A percentile compares a stretch with the other conserved stretches of the same genome.
Evolutionary conservation across 805 yeast genomes (phyloP).

Genomic region (Danielia oregonensis): DNA sequence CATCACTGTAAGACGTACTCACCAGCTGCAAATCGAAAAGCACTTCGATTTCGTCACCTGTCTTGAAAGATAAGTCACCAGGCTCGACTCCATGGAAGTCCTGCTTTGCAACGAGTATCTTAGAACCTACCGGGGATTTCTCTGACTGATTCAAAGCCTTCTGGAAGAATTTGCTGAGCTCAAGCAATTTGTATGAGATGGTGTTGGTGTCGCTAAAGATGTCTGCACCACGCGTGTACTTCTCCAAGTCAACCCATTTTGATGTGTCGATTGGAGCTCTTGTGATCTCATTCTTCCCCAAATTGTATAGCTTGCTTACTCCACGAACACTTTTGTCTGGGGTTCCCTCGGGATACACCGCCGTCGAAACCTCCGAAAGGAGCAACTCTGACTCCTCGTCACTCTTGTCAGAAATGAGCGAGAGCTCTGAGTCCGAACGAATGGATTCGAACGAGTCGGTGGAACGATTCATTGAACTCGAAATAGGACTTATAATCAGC

Average conservation of each 20-base stretch:
- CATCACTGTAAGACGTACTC: slow-evolving; percentile 16
- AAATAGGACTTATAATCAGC: not conserved
- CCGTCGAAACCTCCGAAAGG: slow-evolving; percentile 18
- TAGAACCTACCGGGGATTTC: slow-evolving; percentile 9
- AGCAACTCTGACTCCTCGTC: slow-evolving; percentile 2
- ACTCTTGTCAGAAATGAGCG: slow-evolving; percentile 1
- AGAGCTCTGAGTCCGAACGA: slow-evolving; percentile 2
- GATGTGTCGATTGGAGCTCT: slow-evolving; percentile 24
- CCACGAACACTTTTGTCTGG: slow-evolving; percentile 18
- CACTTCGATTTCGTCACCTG: slow-evolving; percentile 32
- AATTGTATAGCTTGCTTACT: slow-evolving; percentile 28
- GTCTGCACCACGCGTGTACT: slow-evolving; percentile 4
- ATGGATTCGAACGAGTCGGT: slow-evolving; percentile 3
- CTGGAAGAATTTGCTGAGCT: slow-evolving; percentile 21
- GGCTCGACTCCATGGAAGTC: slow-evolving; percentile 30
- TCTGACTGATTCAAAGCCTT: slow-evolving; percentile 10
- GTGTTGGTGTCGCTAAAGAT: slow-evolving; percentile 18
- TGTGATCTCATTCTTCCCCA: slow-evolving; percentile 30
- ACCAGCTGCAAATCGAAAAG: slow-evolving; percentile 28
- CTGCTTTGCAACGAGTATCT: slow-evolving; percentile 15
- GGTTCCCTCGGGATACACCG: slow-evolving; percentile 10
- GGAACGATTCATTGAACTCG: slow-evolving; percentile 1
- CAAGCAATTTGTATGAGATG: slow-evolving; percentile 23
- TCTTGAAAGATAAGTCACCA: slow-evolving; percentile 35
- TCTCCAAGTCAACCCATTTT: slow-evolving; percentile 5